Evolutionary conservation across 257 asterid species (phyloP).

Genomic region (Nicotiana obtusifolia): DNA sequence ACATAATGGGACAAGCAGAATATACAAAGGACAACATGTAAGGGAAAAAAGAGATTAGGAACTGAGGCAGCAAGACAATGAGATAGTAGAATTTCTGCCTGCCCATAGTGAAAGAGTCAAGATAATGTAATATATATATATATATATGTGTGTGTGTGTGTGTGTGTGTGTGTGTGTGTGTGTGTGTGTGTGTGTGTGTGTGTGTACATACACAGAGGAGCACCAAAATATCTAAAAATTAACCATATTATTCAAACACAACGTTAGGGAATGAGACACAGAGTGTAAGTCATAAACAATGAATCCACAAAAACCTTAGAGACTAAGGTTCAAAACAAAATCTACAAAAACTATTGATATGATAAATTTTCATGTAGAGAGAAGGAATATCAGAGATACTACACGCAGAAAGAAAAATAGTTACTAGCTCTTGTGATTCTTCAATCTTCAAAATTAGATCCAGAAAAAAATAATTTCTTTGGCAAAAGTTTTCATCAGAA

Average conservation of each 20-base stretch:
- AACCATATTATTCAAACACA: not conserved
- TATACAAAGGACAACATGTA: not conserved
- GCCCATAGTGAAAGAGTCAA: not conserved
- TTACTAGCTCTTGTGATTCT: not conserved
- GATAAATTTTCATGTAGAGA: not conserved
- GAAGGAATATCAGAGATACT: not conserved
- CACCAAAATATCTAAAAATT: not conserved
- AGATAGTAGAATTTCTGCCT: not conserved
- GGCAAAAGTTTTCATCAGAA: not conserved
- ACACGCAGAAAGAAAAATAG: not conserved
- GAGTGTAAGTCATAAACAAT: not conserved
- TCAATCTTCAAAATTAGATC: not conserved
- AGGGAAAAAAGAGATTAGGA: not conserved
- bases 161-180: too few species aligned
- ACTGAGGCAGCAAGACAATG: not conserved
- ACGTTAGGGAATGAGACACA: not conserved
- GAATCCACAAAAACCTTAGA: not conserved
- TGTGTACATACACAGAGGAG: not conserved
- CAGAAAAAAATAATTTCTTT: not conserved
- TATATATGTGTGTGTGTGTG: too few species aligned
- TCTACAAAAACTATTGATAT: too few species aligned
- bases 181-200: too few species aligned
- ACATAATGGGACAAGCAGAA: not conserved
- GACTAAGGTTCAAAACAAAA: too few species aligned
- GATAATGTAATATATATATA: not conserved